A percentile compares a stretch with the other conserved stretches of the same genome.
Evolutionary conservation across 768 basidiomycete genomes (phyloP).

Genomic region (Lactifluus volemus): DNA sequence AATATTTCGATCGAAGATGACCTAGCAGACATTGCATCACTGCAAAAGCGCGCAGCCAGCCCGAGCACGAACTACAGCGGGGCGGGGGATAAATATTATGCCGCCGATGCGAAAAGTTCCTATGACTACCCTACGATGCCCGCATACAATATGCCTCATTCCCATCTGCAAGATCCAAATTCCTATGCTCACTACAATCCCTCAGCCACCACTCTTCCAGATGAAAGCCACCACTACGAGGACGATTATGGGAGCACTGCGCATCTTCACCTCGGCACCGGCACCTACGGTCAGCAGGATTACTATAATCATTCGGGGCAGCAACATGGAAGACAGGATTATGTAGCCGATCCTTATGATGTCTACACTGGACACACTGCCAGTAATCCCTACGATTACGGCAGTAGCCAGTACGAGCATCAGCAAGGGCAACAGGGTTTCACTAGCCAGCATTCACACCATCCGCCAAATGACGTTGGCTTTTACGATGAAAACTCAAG

Average conservation of each 20-base stretch:
- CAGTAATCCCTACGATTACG: not conserved
- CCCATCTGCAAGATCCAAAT: constrained; percentile 43
- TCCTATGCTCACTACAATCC: constrained; percentile 48
- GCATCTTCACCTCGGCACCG: constrained; percentile 49
- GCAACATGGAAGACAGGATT: constrained; percentile 5
- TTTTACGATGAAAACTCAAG: constrained; percentile 4
- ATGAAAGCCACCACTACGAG: constrained; percentile 45
- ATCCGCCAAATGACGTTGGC: not conserved
- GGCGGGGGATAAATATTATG: constrained; percentile 42
- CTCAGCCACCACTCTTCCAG: constrained; percentile 49
- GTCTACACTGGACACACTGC: constrained; percentile 30
- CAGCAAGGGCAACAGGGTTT: not conserved
- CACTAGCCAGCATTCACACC: not conserved
- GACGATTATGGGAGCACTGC: constrained; percentile 62
- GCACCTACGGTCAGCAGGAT: constrained; percentile 44
- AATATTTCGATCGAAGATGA: constrained; percentile 84
- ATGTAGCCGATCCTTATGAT: constrained; percentile 41
- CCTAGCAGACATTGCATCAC: constrained; percentile 45
- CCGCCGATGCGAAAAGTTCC: constrained; percentile 39
- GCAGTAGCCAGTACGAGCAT: not conserved
- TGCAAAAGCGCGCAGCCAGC: constrained; percentile 46
- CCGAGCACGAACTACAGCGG: constrained; percentile 40
- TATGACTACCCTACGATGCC: constrained; percentile 66
- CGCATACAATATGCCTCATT: constrained; percentile 56
- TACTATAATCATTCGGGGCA: not conserved